Conservation (phyloP, 208 protist species). For the Sergeia podlipaevii region DNA sequence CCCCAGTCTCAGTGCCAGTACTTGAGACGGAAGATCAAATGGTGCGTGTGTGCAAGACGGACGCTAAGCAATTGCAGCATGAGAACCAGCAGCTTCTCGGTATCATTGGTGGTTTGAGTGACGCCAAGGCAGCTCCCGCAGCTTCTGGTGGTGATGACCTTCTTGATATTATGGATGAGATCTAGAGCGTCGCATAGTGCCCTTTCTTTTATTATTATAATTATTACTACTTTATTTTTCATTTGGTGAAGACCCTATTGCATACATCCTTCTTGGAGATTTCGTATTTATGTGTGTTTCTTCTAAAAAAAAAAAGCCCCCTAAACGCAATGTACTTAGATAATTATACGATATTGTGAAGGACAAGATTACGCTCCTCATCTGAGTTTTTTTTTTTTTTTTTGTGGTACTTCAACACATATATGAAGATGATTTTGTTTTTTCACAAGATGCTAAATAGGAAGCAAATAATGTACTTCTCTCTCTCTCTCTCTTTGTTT, state of each 20-base stretch:
- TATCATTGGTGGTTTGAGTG: conserved; percentile 41
- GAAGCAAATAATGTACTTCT: too few species aligned
- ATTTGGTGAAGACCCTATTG: neutral
- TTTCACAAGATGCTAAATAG: too few species aligned
- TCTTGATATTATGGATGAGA: conserved; percentile 86
- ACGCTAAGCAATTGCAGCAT: conserved; percentile 20
- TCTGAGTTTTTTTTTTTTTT: neutral
- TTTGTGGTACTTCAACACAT: neutral
- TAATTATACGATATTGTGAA: too few species aligned
- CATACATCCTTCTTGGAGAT: too few species aligned
- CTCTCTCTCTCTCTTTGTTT: too few species aligned
- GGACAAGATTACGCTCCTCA: neutral
- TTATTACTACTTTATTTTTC: neutral
- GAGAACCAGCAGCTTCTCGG: conserved; percentile 56
- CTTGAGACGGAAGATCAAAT: neutral
- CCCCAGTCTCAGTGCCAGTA: neutral
- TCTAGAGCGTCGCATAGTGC: conserved; percentile 28
- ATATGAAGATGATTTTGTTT: too few species aligned
- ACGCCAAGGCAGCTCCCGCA: neutral
- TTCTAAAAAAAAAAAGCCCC: too few species aligned
- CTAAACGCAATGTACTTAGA: too few species aligned
- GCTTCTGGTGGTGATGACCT: conserved; percentile 22
- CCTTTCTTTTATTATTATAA: neutral
- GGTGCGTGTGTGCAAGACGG: conserved; percentile 30
- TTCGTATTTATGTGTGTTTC: too few species aligned